Evolutionary conservation across 2,329 filamentous ascomycete species (phyloP).

Genomic region (Colletotrichum lini): DNA sequence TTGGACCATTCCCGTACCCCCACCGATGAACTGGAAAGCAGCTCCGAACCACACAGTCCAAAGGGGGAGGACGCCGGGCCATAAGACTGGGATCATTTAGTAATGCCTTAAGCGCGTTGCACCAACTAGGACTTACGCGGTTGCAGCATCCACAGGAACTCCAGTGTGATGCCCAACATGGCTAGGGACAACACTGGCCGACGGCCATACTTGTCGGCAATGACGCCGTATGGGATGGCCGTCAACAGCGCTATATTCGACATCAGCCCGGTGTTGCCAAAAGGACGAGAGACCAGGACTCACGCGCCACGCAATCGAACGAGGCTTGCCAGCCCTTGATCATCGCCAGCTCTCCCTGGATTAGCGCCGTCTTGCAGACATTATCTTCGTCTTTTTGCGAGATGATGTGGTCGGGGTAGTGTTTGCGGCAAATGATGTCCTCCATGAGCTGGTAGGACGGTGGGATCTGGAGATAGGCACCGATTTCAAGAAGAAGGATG

Average conservation of each 20-base stretch:
- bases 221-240: constrained; percentile 62
- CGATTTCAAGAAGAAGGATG: constrained; percentile 61
- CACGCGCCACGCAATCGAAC: constrained; percentile 63
- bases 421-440: constrained; percentile 65
- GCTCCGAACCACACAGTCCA: constrained; percentile 55
- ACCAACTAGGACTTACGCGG: constrained; percentile 49
- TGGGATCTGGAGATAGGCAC: constrained; percentile 54
- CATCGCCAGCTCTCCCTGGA: constrained; percentile 68
- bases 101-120: constrained; percentile 32
- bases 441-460: constrained; percentile 67
- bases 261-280: not conserved
- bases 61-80: constrained; percentile 56
- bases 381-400: constrained; percentile 55
- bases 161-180: constrained; percentile 50
- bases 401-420: constrained; percentile 59
- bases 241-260: constrained; percentile 54
- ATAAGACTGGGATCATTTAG: constrained; percentile 51
- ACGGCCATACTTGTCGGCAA: constrained; percentile 63
- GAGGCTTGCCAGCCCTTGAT: constrained; percentile 63
- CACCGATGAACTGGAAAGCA: constrained; percentile 57
- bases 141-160: constrained; percentile 49
- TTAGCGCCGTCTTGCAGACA: constrained; percentile 63
- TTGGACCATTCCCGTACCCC: constrained; percentile 54
- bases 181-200: constrained; percentile 57
- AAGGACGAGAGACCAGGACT: constrained; percentile 40